phyloP scores from a whole-genome alignment of 768 basidiomycete genomes.

The Panellus pusillus region DNA sequence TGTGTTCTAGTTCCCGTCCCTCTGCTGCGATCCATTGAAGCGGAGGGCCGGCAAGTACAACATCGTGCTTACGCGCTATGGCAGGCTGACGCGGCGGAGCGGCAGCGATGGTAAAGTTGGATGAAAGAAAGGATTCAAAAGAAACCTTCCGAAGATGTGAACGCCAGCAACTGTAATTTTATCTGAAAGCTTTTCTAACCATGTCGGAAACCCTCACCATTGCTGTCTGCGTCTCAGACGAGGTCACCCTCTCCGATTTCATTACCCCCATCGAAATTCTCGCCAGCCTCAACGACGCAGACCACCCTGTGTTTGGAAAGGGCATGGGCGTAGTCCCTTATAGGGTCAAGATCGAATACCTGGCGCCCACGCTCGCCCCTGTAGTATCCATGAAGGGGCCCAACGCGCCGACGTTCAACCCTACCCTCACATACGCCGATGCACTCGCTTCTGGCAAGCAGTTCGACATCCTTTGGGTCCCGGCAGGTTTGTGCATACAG shows the following conservation, averaged over 20 bases:
- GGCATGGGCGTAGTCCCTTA: slow-evolving; percentile 10
- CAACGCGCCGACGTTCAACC: slow-evolving; percentile 11
- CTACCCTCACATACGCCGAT: slow-evolving; percentile 16
- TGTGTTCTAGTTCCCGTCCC: no score
- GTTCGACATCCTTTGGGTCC: slow-evolving; percentile 22
- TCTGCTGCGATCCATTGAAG: no score
- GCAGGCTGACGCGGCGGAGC: no score
- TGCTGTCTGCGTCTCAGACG: slow-evolving; percentile 17
- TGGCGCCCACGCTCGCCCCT: slow-evolving; percentile 11
- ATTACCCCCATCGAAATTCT: slow-evolving; percentile 16
- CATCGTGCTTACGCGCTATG: no score
- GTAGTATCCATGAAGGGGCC: slow-evolving; percentile 11
- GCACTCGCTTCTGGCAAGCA: slow-evolving; percentile 16
- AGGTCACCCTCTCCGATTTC: slow-evolving; percentile 21
- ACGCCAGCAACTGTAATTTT: no score
- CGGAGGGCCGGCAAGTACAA: no score
- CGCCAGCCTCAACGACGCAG: slow-evolving; percentile 11
- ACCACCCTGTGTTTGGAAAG: slow-evolving; percentile 1
- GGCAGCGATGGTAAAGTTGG: no score
- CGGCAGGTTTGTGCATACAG: slow-evolving; percentile 10
- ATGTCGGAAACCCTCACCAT: slow-evolving; percentile 6
- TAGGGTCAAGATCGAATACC: slow-evolving; percentile 12
- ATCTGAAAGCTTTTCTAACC: no score
- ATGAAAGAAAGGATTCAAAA: no score
- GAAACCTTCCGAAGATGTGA: no score